phyloP scores from a whole-genome alignment of 2,329 filamentous ascomycete genomes.

The Sporothrix mexicana region DNA sequence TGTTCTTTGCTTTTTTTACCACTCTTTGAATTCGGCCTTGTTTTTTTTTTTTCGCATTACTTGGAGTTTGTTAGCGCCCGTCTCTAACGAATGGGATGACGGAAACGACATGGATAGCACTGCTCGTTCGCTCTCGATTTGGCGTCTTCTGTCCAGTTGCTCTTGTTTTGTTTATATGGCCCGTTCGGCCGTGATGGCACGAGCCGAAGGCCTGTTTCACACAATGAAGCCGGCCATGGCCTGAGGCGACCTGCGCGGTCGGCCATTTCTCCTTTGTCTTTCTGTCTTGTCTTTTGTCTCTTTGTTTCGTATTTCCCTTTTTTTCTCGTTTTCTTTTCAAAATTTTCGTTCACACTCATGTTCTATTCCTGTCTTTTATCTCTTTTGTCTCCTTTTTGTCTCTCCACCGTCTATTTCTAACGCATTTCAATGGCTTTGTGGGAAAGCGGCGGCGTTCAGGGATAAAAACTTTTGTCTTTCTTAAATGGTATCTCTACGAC shows the following conservation, averaged over 20 bases:
- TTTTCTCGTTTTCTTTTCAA: background rate
- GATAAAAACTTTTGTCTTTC: background rate
- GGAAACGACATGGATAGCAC: background rate
- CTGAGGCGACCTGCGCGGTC: background rate
- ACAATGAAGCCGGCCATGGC: background rate
- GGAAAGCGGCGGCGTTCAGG: constrained; percentile 24
- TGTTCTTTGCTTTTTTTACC: constrained; percentile 5
- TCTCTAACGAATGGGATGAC: background rate
- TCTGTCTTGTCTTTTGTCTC: background rate
- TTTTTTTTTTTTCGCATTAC: constrained; percentile 3
- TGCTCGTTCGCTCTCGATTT: background rate
- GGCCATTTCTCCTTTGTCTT: background rate
- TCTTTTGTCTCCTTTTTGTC: background rate
- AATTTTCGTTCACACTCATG: background rate
- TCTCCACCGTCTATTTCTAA: background rate
- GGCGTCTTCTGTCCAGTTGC: constrained; percentile 2
- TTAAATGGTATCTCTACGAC: background rate
- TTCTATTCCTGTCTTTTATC: constrained; percentile 15
- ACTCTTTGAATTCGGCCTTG: constrained; percentile 3
- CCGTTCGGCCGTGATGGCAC: background rate
- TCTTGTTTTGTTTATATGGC: constrained; percentile 4
- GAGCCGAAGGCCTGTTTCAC: constrained; percentile 16
- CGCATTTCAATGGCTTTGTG: background rate
- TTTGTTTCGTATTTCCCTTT: background rate
- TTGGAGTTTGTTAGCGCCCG: constrained; percentile 20